Evolutionary conservation across 1,284 basidiomycete species (phyloP).

Genomic region (Cryptococcus sp.): DNA sequence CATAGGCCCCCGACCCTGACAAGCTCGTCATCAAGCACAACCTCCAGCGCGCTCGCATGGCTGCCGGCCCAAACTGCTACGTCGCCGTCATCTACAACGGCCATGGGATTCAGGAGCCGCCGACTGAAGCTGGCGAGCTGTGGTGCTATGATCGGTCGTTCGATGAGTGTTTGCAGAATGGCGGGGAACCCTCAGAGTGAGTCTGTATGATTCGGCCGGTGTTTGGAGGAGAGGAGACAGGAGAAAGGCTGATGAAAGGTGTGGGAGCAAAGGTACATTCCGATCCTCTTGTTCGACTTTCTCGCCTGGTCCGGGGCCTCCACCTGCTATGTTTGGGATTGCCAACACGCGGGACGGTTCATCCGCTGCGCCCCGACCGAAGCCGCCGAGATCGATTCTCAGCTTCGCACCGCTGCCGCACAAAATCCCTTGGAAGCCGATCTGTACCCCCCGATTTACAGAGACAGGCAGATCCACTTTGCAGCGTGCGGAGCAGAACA

Average conservation of each 20-base stretch:
- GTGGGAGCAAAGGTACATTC: slow-evolving; percentile 31
- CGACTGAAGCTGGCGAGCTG: slow-evolving; percentile 40
- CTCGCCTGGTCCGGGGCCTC: slow-evolving; percentile 38
- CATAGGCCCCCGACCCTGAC: slow-evolving; percentile 34
- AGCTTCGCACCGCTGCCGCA: slow-evolving; percentile 26
- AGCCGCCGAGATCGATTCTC: slow-evolving; percentile 39
- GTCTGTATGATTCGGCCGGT: slow-evolving; percentile 1
- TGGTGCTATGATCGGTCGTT: slow-evolving; percentile 41
- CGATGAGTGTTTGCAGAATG: slow-evolving; percentile 32
- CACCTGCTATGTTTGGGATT: slow-evolving; percentile 42
- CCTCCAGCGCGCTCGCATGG: slow-evolving; percentile 29
- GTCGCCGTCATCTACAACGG: slow-evolving; percentile 34
- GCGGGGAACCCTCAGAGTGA: slow-evolving; percentile 35
- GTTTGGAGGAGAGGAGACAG: neutral
- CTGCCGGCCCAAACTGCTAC: slow-evolving; percentile 32
- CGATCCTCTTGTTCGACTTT: slow-evolving; percentile 38
- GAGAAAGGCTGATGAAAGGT: neutral
- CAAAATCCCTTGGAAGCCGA: slow-evolving; percentile 26
- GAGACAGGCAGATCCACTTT: slow-evolving; percentile 36
- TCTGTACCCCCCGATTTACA: slow-evolving; percentile 32
- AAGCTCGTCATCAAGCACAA: slow-evolving; percentile 33
- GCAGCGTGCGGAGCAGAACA: slow-evolving; percentile 36
- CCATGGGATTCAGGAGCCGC: slow-evolving; percentile 42
- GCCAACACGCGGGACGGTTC: slow-evolving; percentile 34
- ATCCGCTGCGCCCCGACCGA: slow-evolving; percentile 30